These are phyloP conservation scores for Suillus spraguei DNA, from an alignment of 768 basidiomycete species.

Conservation along the genomic window DNA sequence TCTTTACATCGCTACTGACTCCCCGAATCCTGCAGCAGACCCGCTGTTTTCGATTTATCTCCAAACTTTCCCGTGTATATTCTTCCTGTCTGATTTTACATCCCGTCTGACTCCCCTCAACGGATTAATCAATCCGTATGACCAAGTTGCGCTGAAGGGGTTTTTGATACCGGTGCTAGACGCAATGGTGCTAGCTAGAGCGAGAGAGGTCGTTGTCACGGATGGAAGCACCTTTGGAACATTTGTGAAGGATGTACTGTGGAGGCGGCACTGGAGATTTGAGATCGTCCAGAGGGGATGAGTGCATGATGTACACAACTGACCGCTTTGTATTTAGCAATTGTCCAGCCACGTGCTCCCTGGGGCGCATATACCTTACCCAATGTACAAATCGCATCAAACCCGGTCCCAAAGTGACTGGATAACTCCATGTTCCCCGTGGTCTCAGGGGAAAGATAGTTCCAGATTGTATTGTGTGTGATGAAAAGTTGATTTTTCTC, in stretches of 20 bases:
- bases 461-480: too few species aligned
- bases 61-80: conserved; percentile 63
- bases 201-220: too few species aligned
- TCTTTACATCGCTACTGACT: conserved; percentile 70
- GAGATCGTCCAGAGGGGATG: too few species aligned
- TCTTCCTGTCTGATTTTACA: conserved; percentile 57
- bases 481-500: too few species aligned
- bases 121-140: conserved; percentile 44
- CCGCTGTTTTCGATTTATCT: conserved; percentile 48
- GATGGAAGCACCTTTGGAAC: background rate
- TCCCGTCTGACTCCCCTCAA: conserved; percentile 33
- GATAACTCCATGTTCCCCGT: background rate
- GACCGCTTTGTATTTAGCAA: background rate
- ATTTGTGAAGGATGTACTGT: too few species aligned
- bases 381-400: too few species aligned
- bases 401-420: background rate
- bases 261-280: too few species aligned
- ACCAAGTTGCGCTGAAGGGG: conserved; percentile 37
- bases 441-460: background rate
- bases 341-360: background rate
- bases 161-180: too few species aligned
- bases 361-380: background rate
- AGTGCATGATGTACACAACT: too few species aligned
- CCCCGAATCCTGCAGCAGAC: conserved; percentile 39
- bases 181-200: too few species aligned